Conservation (phyloP, 768 basidiomycete genomes). For the Lyophyllum atratum region DNA sequence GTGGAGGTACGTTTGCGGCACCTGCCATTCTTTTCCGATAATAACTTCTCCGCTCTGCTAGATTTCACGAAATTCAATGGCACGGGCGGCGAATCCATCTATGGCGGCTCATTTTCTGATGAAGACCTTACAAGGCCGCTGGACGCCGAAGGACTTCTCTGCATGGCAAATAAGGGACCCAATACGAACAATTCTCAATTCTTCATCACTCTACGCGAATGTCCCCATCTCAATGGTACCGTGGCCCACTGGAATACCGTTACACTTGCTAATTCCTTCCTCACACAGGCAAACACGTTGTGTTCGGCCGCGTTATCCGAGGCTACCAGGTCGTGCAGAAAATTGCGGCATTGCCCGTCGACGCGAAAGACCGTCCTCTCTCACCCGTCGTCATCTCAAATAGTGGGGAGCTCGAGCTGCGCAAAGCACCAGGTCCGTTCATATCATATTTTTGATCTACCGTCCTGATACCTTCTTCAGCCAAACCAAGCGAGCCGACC, state of each 20-base stretch:
- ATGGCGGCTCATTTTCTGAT: conserved; percentile 73
- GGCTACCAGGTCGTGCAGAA: conserved; percentile 63
- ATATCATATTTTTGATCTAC: background rate
- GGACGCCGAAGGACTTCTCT: conserved; percentile 74
- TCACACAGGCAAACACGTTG: conserved; percentile 49
- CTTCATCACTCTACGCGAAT: conserved; percentile 78
- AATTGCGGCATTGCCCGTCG: conserved; percentile 66
- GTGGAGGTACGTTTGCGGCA: conserved; percentile 54
- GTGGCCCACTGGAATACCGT: conserved; percentile 20
- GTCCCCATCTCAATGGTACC: conserved; percentile 74
- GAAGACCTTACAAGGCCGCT: conserved; percentile 69
- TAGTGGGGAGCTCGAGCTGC: conserved; percentile 85
- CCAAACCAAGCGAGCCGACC: conserved; percentile 6
- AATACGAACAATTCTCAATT: conserved; percentile 88
- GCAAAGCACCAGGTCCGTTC: conserved; percentile 34
- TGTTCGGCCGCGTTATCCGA: conserved; percentile 55
- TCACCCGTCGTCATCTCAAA: conserved; percentile 68
- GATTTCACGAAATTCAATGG: conserved; percentile 84
- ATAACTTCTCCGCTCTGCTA: conserved; percentile 14
- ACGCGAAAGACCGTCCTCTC: conserved; percentile 74
- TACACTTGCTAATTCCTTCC: background rate
- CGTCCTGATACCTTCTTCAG: background rate
- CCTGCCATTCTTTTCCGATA: background rate
- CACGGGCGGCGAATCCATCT: conserved; percentile 81
- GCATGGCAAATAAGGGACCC: conserved; percentile 89